phyloP scores from a whole-genome alignment of 352 stramenopile genomes.

The Aphanomyces cochlioides region DNA sequence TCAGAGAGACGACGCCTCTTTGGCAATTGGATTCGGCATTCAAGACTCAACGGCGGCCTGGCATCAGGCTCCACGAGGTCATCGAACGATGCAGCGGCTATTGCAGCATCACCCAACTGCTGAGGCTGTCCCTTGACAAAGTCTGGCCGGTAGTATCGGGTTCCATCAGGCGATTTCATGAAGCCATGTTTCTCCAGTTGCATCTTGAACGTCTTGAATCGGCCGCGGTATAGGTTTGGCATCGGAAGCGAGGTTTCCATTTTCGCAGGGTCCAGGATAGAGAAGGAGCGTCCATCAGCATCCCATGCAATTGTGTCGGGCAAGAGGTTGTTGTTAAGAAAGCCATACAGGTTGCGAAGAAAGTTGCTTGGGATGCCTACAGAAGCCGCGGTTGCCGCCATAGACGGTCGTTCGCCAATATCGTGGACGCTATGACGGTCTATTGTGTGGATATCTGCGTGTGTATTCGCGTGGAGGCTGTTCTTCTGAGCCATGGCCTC shows the following conservation, averaged over 20 bases:
- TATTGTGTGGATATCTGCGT: slow-evolving; percentile 9
- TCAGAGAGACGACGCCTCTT: slow-evolving; percentile 23
- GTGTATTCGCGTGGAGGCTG: background rate
- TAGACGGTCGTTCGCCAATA: slow-evolving; percentile 1
- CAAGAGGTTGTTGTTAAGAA: slow-evolving; percentile 28
- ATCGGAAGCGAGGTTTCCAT: slow-evolving; percentile 28
- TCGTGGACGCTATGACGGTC: slow-evolving; percentile 11
- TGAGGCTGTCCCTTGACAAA: slow-evolving; percentile 30
- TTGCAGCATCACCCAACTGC: slow-evolving; percentile 19
- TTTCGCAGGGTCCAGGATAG: slow-evolving; percentile 25
- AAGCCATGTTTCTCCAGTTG: slow-evolving; percentile 29
- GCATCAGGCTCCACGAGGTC: background rate
- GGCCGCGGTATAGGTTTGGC: slow-evolving; percentile 26
- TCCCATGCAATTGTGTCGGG: slow-evolving; percentile 30
- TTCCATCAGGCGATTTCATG: slow-evolving; percentile 27
- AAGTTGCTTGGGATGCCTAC: slow-evolving; percentile 26
- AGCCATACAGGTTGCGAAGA: slow-evolving; percentile 27
- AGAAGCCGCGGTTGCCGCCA: background rate
- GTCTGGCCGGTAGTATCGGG: slow-evolving; percentile 26
- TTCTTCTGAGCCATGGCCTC: slow-evolving; percentile 13
- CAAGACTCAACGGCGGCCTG: slow-evolving; percentile 8
- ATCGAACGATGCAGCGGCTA: background rate
- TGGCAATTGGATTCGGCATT: slow-evolving; percentile 27
- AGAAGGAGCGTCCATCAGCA: slow-evolving; percentile 28
- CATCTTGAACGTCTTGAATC: slow-evolving; percentile 31